These are phyloP conservation scores for Candida awuae DNA, from an alignment of 805 yeast species.

Conservation along the genomic window DNA sequence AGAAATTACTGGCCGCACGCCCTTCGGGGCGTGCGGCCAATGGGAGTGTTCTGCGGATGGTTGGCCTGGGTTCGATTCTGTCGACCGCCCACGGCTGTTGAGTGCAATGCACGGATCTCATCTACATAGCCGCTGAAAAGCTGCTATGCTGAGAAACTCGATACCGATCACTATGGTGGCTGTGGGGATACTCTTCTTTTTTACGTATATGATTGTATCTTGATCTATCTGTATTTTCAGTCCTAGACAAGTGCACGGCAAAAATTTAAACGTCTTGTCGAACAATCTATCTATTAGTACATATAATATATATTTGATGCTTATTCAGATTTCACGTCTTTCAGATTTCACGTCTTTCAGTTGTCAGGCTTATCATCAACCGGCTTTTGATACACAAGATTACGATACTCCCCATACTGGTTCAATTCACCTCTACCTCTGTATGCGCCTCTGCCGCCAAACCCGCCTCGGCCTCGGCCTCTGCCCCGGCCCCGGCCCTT, in stretches of 20 bases:
- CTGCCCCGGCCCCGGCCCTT: conserved; percentile 11
- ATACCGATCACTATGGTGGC: conserved; percentile 31
- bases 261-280: too few relatives aligned
- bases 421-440: background rate
- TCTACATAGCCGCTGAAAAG: conserved; percentile 4
- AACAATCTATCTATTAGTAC: too few relatives aligned
- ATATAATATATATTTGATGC: too few relatives aligned
- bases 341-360: too few relatives aligned
- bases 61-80: conserved; percentile 20
- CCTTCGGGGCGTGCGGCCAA: conserved; percentile 11
- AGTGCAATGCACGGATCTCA: conserved; percentile 34
- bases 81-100: conserved; percentile 21
- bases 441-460: background rate
- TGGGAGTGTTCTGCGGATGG: conserved; percentile 35
- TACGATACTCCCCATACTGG: conserved; percentile 8
- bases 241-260: too few relatives aligned
- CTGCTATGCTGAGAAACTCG: conserved; percentile 33
- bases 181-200: conserved; percentile 4
- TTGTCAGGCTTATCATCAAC: conserved; percentile 6
- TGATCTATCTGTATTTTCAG: background rate
- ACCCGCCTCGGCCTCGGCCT: conserved; percentile 13
- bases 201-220: background rate
- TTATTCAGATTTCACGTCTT: too few relatives aligned
- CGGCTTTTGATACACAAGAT: conserved; percentile 17
- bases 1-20: conserved; percentile 20